phyloP scores from a whole-genome alignment of 345 rosid genomes.

The Fremontodendron californicum region DNA sequence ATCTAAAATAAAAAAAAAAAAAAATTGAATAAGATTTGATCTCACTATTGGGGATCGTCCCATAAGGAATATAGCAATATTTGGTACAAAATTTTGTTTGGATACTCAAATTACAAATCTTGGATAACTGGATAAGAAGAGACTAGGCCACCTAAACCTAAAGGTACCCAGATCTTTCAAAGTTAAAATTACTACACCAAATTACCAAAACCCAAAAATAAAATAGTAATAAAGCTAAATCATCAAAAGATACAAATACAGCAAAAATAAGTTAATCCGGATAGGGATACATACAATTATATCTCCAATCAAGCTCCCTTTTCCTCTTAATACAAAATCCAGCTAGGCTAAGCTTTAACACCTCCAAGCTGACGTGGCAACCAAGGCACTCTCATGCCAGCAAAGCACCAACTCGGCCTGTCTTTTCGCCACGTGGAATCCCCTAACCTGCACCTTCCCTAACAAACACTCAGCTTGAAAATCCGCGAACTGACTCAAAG shows the following conservation, averaged over 20 bases:
- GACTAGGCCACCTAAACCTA: background rate
- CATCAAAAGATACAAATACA: background rate
- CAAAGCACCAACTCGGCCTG: slow-evolving; percentile 88
- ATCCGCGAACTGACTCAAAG: slow-evolving; percentile 75
- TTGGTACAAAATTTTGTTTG: background rate
- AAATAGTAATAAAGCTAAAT: too few species aligned
- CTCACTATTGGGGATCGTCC: background rate
- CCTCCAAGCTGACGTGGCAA: slow-evolving; percentile 91
- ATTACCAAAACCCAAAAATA: too few species aligned
- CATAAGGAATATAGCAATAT: background rate
- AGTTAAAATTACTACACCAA: background rate
- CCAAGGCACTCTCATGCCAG: slow-evolving; percentile 72
- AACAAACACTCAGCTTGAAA: slow-evolving; percentile 72
- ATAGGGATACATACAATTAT: background rate
- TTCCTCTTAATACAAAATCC: background rate
- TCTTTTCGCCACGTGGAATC: slow-evolving; percentile 85
- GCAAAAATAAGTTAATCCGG: background rate
- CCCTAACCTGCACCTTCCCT: slow-evolving; percentile 66
- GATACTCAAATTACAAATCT: background rate
- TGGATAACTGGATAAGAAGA: background rate
- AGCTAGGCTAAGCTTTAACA: slow-evolving; percentile 26
- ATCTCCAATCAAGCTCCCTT: background rate
- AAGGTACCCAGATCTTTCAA: background rate
- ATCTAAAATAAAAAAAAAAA: too few species aligned
- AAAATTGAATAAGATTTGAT: background rate